Conservation (phyloP, 768 basidiomycete species). For the Psilocybe cyanescens region DNA sequence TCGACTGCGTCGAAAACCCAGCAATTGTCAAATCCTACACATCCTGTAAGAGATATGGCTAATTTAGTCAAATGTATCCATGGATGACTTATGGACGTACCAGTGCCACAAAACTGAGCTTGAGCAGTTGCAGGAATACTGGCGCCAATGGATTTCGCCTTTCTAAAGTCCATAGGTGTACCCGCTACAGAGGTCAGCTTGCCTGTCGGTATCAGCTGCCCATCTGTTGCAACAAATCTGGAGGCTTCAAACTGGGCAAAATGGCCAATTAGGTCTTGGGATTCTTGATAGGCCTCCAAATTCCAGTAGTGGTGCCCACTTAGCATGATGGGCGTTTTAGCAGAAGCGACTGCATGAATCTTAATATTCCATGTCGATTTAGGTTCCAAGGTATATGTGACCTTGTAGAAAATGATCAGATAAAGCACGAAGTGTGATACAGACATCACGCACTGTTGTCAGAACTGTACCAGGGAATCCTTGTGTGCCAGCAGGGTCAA, state of each 20-base stretch:
- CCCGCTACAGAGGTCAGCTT: conserved; percentile 35
- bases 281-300: conserved; percentile 45
- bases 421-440: neutral
- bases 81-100: conserved; percentile 18
- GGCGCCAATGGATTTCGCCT: conserved; percentile 41
- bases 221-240: conserved; percentile 42
- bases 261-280: conserved; percentile 41
- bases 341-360: conserved; percentile 38
- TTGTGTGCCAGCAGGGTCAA: conserved; percentile 45
- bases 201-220: conserved; percentile 44
- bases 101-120: conserved; percentile 42
- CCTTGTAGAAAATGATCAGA: conserved; percentile 15
- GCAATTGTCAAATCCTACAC: conserved; percentile 50
- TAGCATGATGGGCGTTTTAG: conserved; percentile 48
- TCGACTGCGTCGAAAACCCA: conserved; percentile 45
- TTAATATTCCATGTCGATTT: conserved; percentile 41
- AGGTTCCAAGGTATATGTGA: conserved; percentile 38
- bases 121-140: conserved; percentile 39
- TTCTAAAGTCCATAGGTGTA: conserved; percentile 47
- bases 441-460: conserved; percentile 27
- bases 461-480: conserved; percentile 52
- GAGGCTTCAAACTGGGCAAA: conserved; percentile 40
- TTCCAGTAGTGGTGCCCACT: conserved; percentile 50
- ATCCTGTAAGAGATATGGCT: conserved; percentile 28
- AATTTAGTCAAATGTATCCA: neutral